Evolutionary conservation across 2,329 filamentous ascomycete species (phyloP).

Genomic region (Colletotrichum abscissum): DNA sequence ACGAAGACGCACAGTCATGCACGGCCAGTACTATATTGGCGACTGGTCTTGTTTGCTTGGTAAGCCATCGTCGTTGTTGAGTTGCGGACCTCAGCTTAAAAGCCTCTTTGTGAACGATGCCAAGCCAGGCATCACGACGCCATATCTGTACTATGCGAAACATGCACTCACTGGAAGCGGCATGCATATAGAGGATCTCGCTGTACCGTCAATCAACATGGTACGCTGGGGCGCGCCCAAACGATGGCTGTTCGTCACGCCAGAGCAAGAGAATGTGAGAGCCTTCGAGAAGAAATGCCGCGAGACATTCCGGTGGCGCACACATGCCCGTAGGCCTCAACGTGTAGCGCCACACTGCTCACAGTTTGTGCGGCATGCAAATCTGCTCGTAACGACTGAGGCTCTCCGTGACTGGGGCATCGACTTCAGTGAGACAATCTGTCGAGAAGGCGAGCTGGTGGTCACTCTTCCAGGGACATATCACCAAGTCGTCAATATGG

Average conservation of each 20-base stretch:
- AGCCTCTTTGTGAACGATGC: neutral
- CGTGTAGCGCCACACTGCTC: neutral
- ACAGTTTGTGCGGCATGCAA: neutral
- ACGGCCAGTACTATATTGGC: neutral
- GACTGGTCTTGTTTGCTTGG: neutral
- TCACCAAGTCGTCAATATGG: neutral
- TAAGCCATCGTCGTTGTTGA: neutral
- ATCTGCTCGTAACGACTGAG: neutral
- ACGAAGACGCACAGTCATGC: too few relatives aligned
- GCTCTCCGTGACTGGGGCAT: neutral
- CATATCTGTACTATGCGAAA: constrained; percentile 6
- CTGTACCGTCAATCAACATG: neutral
- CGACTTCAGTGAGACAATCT: neutral
- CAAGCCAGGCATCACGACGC: constrained; percentile 1
- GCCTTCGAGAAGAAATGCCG: neutral
- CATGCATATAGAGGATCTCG: constrained; percentile 2
- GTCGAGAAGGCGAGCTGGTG: neutral
- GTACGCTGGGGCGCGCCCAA: constrained; percentile 4
- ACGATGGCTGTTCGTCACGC: neutral
- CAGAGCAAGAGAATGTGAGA: neutral
- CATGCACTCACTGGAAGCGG: constrained; percentile 1
- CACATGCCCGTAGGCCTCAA: neutral
- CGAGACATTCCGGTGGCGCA: neutral
- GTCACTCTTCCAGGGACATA: constrained; percentile 1
- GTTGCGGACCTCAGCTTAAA: neutral